phyloP scores from a whole-genome alignment of 352 stramenopile genomes.

The Aphanomyces euteiches region DNA sequence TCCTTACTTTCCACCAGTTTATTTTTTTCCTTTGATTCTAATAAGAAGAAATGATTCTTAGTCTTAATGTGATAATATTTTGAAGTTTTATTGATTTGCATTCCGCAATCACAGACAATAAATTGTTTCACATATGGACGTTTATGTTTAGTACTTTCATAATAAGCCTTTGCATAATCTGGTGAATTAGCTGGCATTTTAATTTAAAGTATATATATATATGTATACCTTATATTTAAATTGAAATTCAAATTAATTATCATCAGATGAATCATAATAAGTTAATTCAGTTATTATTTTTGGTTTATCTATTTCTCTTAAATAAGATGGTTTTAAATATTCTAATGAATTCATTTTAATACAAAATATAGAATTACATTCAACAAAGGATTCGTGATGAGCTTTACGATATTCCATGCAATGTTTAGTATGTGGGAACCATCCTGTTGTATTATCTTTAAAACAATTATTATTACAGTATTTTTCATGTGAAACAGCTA shows the following conservation, averaged over 20 bases:
- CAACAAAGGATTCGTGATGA: not conserved
- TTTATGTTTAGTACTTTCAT: conserved; percentile 3
- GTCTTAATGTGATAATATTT: conserved; percentile 2
- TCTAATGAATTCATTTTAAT: not conserved
- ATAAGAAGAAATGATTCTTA: not conserved
- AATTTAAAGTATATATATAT: conserved; percentile 6
- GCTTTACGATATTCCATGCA: not conserved
- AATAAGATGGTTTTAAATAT: not conserved
- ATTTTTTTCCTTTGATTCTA: conserved; percentile 6
- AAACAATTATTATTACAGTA: conserved; percentile 7
- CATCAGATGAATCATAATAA: not conserved
- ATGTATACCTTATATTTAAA: not conserved
- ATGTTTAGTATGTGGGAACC: not conserved
- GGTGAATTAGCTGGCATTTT: not conserved
- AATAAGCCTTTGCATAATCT: conserved; percentile 4
- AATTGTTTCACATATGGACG: not conserved
- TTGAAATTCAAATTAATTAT: not conserved
- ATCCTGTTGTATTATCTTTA: not conserved
- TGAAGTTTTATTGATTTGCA: conserved; percentile 3
- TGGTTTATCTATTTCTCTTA: not conserved
- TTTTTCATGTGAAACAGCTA: not conserved
- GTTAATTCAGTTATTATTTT: not conserved
- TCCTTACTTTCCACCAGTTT: no score
- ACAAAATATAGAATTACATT: conserved; percentile 6
- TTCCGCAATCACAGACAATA: conserved; percentile 5